A percentile compares a stretch with the other conserved stretches of the same genome.
phyloP scores from a whole-genome alignment of 2,329 filamentous ascomycete species.

The Ceratocystis cubensis region DNA sequence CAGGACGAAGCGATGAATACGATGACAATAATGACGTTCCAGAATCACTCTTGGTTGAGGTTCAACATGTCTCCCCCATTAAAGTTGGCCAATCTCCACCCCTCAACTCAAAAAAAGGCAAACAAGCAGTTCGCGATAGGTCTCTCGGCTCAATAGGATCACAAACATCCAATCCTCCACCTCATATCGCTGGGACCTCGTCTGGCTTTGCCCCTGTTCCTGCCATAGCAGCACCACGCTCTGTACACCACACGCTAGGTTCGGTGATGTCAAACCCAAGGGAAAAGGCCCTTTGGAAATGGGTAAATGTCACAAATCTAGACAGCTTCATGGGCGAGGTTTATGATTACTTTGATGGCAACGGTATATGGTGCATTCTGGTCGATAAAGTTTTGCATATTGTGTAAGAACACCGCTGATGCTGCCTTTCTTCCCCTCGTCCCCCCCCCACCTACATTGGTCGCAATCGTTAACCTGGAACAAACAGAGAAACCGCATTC shows the following conservation, averaged over 20 bases:
- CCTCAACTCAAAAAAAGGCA: constrained; percentile 23
- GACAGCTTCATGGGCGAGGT: constrained; percentile 77
- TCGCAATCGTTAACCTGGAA: neutral
- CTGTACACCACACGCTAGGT: constrained; percentile 6
- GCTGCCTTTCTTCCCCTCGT: neutral
- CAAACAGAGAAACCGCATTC: constrained; percentile 59
- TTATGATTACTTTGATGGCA: constrained; percentile 73
- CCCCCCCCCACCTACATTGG: neutral
- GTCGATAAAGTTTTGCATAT: constrained; percentile 60
- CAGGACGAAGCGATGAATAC: constrained; percentile 33
- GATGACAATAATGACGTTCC: constrained; percentile 51
- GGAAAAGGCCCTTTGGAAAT: constrained; percentile 80
- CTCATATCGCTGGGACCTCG: neutral
- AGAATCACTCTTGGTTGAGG: constrained; percentile 49
- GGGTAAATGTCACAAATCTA: constrained; percentile 81
- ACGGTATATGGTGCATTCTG: constrained; percentile 75
- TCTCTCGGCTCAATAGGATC: constrained; percentile 30
- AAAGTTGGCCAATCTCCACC: constrained; percentile 21
- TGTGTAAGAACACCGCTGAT: constrained; percentile 40
- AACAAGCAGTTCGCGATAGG: constrained; percentile 26
- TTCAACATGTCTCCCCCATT: constrained; percentile 27
- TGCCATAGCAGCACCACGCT: neutral
- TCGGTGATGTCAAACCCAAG: constrained; percentile 25
- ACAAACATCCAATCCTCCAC: neutral
- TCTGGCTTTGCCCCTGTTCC: neutral